Evolutionary conservation across 768 basidiomycete species (phyloP), one percentile per base, ranked within the genome.

Genomic region (Pisolithus tinctorius): DNA sequence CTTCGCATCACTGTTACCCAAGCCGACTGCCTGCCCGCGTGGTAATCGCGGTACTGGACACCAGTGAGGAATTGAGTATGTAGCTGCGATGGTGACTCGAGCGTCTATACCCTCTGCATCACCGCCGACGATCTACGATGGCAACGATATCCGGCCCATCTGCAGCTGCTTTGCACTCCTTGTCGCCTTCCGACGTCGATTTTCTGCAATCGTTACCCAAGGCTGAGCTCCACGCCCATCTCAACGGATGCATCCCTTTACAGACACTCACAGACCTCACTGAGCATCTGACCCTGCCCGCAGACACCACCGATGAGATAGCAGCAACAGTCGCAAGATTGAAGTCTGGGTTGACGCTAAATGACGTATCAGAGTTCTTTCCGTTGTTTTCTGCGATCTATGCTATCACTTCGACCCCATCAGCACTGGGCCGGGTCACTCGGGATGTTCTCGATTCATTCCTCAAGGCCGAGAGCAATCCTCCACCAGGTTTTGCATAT

Each of bases 151-250:
- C 49, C 16, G 72, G 71, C 2, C 48, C 61, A 47, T 68, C 81
- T 1, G 72, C 75, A 0, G 58, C 53, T 0, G 89, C 89, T 0
- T 66, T 89, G 11, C 62, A 59, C 1, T 77, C 81, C 1, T 74
- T 91, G 23, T 69, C 70, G 9, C 55, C 69, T 0, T 55, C 67
- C 6, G 82, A 90, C 56, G 46, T 83, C 23, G 34, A 63, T 5
- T 92, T 91, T 64, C 70, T 93, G 40, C 71, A 78, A 45, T 51
- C 55, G 1, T 73, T 91, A 0, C 85, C 85, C 9, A 93, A 93
- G 65, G 88, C 89, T 1, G 90, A 93, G 61, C 76, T 93, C 0
- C 90, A 92, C 55, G 90, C 89, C 0, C 89, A 92, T 60, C 77
- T 91, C 4, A 91, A 91, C 57, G 89, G 89, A 0, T 92, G 82